Evolutionary conservation across 2,329 filamentous ascomycete species (phyloP), one percentile per base, ranked within the genome.

Genomic region (Alternaria ventricosa): DNA sequence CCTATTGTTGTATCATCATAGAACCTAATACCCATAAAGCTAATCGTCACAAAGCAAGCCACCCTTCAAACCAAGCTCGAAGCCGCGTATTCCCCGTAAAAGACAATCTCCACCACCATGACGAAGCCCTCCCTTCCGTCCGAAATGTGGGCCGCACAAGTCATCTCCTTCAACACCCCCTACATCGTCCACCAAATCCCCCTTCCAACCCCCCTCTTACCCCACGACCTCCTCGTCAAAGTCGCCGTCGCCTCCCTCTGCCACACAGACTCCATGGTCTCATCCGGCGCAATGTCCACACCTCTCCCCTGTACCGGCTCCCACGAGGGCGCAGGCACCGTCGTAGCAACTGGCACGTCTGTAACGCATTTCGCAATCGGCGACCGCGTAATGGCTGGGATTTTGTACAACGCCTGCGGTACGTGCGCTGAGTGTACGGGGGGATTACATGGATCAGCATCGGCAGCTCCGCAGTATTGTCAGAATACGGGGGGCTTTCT

Each of bases 191-290:
- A 82, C 68, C 76, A 80, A 15, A 75, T 89, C 30, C 80, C 83
- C 12, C 82, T 85, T 1, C 87, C 87, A 7, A 73, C 75, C 9
- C 60, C 75, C 15, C 83, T 88, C 15, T 75, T 78, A 5, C 81
- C 84, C 0, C 70, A 85, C 66, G 87, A 89, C 66, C 78, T 90
- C n/a, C 83, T 89, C 36, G 81, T 90, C 70, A 88, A 87, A 74
- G 80, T 88, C 55, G 87, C 86, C 58, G 86, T 87, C 15, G 87
- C 86, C 10, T 88, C 86, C 1, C 84, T 88, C 71, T 90, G 88
- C 79, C 88, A 90, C 79, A 89, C 88, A 1, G 88, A 90, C 78
- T 76, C 77, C 64, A 87, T 89, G 85, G 86, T 88, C 5, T 69
- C 71, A 7, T 70, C 79, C 2, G 87, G 87, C 51, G 75, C 82